These are phyloP conservation scores for Ophidiomyces ophidiicola DNA, from an alignment of 2,329 filamentous ascomycete species.

Conservation along the genomic window DNA sequence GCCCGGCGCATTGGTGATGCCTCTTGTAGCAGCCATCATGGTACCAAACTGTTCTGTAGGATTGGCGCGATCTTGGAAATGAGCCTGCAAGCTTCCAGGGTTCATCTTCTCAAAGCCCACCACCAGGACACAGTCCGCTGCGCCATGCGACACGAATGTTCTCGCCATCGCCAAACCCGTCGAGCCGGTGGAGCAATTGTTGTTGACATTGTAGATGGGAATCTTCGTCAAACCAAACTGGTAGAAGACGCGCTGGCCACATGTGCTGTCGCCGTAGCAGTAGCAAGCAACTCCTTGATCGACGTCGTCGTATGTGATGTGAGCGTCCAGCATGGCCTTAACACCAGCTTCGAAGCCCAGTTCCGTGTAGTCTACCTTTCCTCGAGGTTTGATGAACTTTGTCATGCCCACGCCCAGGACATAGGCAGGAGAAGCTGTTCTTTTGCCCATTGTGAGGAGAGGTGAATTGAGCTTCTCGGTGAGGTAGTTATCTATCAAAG, in stretches of 20 bases:
- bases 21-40: conserved; percentile 76
- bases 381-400: conserved; percentile 95
- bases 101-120: conserved; percentile 99
- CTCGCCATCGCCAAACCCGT: conserved; percentile 78
- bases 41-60: conserved; percentile 58
- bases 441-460: conserved; percentile 40
- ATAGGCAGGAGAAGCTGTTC: conserved; percentile 51
- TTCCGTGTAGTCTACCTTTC: conserved; percentile 89
- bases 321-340: conserved; percentile 62
- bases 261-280: conserved; percentile 91
- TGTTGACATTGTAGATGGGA: conserved; percentile 96
- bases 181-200: conserved; percentile 94
- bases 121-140: conserved; percentile 77
- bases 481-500: too few relatives aligned
- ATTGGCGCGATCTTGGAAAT: conserved; percentile 75
- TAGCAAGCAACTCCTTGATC: conserved; percentile 95
- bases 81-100: conserved; percentile 68
- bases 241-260: conserved; percentile 93
- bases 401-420: conserved; percentile 97
- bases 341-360: conserved; percentile 85
- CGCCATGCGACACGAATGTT: conserved; percentile 65
- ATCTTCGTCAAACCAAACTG: conserved; percentile 97
- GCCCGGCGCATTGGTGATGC: conserved; percentile 67
- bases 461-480: neutral
- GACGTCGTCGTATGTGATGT: conserved; percentile 93